Evolutionary conservation across 257 asterid genomes (phyloP).

Genomic region (Gentiana dahurica): DNA sequence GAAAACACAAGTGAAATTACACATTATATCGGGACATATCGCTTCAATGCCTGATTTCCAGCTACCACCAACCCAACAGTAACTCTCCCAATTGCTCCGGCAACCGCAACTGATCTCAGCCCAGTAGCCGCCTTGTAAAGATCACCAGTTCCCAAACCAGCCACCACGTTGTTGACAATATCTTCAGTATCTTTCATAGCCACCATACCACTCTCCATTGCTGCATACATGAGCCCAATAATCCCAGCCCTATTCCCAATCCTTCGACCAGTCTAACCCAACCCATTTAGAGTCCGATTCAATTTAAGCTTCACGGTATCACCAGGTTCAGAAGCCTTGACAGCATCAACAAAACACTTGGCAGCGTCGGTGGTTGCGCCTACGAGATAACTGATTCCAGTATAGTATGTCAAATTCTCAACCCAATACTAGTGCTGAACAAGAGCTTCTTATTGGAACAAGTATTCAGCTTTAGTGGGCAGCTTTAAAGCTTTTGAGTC

Average conservation of each 20-base stretch:
- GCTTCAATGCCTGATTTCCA: constrained; percentile 36
- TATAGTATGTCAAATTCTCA: background rate
- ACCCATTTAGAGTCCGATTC: constrained; percentile 67
- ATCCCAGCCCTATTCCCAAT: constrained; percentile 77
- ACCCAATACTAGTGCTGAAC: constrained; percentile 68
- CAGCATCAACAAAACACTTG: constrained; percentile 16
- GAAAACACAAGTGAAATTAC: background rate
- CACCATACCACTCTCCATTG: constrained; percentile 77
- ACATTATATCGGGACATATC: constrained; percentile 32
- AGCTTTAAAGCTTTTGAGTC: constrained; percentile 42
- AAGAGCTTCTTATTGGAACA: constrained; percentile 63
- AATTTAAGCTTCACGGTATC: constrained; percentile 65
- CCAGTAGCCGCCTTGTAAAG: constrained; percentile 43
- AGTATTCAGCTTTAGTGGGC: constrained; percentile 76
- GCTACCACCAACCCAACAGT: constrained; percentile 34
- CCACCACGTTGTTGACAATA: constrained; percentile 31
- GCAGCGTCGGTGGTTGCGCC: constrained; percentile 63
- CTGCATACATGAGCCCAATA: constrained; percentile 72
- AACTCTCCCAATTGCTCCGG: constrained; percentile 39
- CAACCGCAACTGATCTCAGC: constrained; percentile 37
- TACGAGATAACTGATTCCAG: constrained; percentile 30
- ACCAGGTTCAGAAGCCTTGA: constrained; percentile 57
- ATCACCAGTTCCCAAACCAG: constrained; percentile 41
- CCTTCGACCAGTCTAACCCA: constrained; percentile 69
- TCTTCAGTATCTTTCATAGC: constrained; percentile 32